Conservation (phyloP, 225 moss, liverwort and hornwort species). For the Rhytidiadelphus loreus region DNA sequence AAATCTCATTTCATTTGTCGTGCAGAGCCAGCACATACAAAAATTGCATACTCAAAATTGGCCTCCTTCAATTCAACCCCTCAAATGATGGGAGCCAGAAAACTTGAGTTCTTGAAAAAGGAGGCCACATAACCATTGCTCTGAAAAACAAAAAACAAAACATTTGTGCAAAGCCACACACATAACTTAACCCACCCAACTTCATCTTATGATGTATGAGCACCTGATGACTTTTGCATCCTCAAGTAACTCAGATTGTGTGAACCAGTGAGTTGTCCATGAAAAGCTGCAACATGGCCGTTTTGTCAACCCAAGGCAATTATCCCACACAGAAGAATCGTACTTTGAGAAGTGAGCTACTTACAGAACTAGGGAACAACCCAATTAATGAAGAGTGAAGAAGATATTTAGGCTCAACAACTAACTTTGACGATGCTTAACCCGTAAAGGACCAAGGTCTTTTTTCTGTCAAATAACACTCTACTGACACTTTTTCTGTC, state of each 20-base stretch:
- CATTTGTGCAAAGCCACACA: not conserved
- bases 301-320: not conserved
- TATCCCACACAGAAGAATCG: not conserved
- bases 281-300: not conserved
- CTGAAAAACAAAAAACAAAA: too few species aligned
- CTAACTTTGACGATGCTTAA: not conserved
- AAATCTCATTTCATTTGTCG: too few species aligned
- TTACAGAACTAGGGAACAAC: not conserved
- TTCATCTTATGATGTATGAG: rapidly evolving
- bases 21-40: too few species aligned
- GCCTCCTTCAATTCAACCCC: too few species aligned
- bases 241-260: not conserved
- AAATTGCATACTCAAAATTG: too few species aligned
- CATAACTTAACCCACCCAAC: not conserved
- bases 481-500: too few species aligned
- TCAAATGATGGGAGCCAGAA: too few species aligned
- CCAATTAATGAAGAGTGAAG: not conserved
- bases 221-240: not conserved
- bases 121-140: too few species aligned
- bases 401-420: not conserved
- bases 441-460: too few species aligned
- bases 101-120: too few species aligned
- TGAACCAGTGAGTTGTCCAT: not conserved
- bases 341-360: not conserved
- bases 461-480: too few species aligned